These are phyloP conservation scores for Arachnomyces sp. DNA, from an alignment of 2,329 filamentous ascomycete genomes.

Conservation along the genomic window DNA sequence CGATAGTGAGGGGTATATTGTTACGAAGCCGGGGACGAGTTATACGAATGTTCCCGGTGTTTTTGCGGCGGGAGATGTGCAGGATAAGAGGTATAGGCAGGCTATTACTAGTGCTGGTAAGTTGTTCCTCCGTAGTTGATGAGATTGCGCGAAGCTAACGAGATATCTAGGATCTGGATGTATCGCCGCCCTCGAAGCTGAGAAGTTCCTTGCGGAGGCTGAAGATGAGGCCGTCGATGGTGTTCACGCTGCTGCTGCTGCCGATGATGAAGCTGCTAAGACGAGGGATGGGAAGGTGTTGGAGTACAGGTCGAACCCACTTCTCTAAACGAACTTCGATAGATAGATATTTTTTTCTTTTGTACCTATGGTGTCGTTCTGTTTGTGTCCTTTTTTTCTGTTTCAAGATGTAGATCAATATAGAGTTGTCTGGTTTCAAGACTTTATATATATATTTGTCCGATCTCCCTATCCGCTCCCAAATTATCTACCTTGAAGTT, in stretches of 20 bases:
- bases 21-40: constrained; percentile 81
- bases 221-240: constrained; percentile 45
- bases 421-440: constrained; percentile 10
- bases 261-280: constrained; percentile 39
- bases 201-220: constrained; percentile 78
- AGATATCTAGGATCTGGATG: constrained; percentile 67
- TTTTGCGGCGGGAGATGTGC: constrained; percentile 93
- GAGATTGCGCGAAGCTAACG: neutral
- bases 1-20: constrained; percentile 83
- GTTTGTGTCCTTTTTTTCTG: constrained; percentile 4
- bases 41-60: constrained; percentile 84
- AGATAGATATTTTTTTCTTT: constrained; percentile 11
- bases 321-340: constrained; percentile 42
- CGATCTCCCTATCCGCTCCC: too few relatives aligned
- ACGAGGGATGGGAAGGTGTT: constrained; percentile 43
- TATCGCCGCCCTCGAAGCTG: constrained; percentile 89
- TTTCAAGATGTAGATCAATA: constrained; percentile 7
- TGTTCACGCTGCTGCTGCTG: constrained; percentile 34
- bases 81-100: constrained; percentile 97
- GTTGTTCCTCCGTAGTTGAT: constrained; percentile 27
- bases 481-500: too few relatives aligned
- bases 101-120: constrained; percentile 93
- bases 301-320: constrained; percentile 57
- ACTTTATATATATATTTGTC: too few relatives aligned
- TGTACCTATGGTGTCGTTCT: constrained; percentile 4